A percentile compares a stretch with the other conserved stretches of the same genome.
These are phyloP conservation scores for Plasmopara viticola DNA, from an alignment of 352 stramenopile genomes.

Conservation along the genomic window DNA sequence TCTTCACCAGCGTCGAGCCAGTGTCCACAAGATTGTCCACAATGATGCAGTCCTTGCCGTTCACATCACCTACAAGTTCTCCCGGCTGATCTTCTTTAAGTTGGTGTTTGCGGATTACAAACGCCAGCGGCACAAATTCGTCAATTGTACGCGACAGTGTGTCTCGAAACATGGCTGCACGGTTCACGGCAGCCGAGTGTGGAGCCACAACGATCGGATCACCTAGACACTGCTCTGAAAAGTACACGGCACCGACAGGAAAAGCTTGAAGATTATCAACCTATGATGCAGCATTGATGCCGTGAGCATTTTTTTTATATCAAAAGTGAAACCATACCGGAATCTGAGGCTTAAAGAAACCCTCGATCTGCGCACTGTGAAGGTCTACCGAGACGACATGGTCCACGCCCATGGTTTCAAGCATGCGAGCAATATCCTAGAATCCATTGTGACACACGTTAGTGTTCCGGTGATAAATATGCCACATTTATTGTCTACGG, in stretches of 20 bases:
- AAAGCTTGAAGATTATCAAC: slow-evolving; percentile 84
- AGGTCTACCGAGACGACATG: slow-evolving; percentile 84
- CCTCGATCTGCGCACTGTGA: slow-evolving; percentile 85
- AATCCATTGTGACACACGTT: neutral
- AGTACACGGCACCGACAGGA: slow-evolving; percentile 81
- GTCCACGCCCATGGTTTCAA: slow-evolving; percentile 87
- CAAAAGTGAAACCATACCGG: slow-evolving; percentile 27
- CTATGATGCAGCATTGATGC: slow-evolving; percentile 13
- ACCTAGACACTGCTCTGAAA: slow-evolving; percentile 65
- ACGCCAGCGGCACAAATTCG: slow-evolving; percentile 68
- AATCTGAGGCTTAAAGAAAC: slow-evolving; percentile 84
- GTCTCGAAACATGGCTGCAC: slow-evolving; percentile 73
- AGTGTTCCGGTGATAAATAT: neutral
- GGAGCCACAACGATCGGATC: slow-evolving; percentile 76
- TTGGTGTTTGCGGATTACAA: slow-evolving; percentile 82
- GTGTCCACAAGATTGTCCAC: slow-evolving; percentile 86
- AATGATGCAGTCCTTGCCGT: slow-evolving; percentile 81
- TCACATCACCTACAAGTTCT: slow-evolving; percentile 72
- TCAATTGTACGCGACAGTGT: slow-evolving; percentile 74
- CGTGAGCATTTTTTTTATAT: slow-evolving; percentile 1
- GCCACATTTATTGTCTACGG: neutral
- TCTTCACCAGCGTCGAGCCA: slow-evolving; percentile 76
- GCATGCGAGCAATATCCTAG: slow-evolving; percentile 80
- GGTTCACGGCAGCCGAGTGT: slow-evolving; percentile 75
- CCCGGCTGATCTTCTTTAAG: slow-evolving; percentile 58